phyloP scores from a whole-genome alignment of 2,329 filamentous ascomycete genomes.

The Sporothrix dimorphospora region DNA sequence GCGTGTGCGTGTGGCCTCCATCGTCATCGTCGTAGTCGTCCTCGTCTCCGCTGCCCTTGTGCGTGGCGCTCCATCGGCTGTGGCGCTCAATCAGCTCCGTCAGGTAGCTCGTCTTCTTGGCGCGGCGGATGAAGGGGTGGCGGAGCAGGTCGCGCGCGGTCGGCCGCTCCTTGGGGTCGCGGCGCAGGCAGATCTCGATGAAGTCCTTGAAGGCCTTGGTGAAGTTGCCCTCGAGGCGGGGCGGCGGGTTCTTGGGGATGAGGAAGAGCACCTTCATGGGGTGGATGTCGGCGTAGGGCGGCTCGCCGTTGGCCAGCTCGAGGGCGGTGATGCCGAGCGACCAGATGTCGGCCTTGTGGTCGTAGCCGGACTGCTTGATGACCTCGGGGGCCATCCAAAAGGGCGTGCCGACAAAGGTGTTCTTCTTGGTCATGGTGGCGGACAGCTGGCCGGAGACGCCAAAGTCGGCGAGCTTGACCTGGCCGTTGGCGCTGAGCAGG shows the following conservation, averaged over 20 bases:
- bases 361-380: constrained; percentile 97
- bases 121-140: constrained; percentile 86
- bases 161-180: constrained; percentile 87
- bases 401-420: constrained; percentile 95
- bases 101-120: constrained; percentile 94
- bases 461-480: constrained; percentile 97
- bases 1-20: constrained; percentile 49
- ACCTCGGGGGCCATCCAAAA: constrained; percentile 99
- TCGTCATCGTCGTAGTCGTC: constrained; percentile 63
- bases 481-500: constrained; percentile 82
- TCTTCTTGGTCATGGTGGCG: constrained; percentile 99
- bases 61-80: constrained; percentile 80
- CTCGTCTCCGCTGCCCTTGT: constrained; percentile 57
- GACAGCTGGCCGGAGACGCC: constrained; percentile 95
- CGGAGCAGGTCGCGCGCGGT: constrained; percentile 84
- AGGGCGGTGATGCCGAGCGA: constrained; percentile 93
- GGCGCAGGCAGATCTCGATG: constrained; percentile 78
- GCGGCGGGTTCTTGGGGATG: constrained; percentile 92
- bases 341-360: constrained; percentile 98
- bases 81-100: constrained; percentile 94
- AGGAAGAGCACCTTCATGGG: constrained; percentile 98
- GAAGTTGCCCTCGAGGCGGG: constrained; percentile 78
- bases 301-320: constrained; percentile 88
- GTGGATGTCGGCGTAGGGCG: constrained; percentile 94
- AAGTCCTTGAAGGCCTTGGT: constrained; percentile 84